Evolutionary conservation across 2,329 filamentous ascomycete species (phyloP).

Genomic region (Neocucurbitaria cava): DNA sequence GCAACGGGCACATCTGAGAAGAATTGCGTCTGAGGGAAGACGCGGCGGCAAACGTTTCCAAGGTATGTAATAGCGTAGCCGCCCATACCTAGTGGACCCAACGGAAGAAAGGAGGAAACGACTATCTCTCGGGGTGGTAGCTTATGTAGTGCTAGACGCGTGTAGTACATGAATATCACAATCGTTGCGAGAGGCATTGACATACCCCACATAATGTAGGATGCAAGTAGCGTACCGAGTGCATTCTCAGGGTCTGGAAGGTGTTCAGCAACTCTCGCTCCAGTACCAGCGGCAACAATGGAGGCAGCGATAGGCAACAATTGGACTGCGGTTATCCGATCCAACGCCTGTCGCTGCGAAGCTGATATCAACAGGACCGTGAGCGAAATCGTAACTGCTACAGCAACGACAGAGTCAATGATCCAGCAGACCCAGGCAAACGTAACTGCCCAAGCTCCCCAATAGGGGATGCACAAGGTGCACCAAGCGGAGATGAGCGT

Average conservation of each 20-base stretch:
- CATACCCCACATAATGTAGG: constrained; percentile 73
- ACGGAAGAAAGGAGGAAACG: constrained; percentile 70
- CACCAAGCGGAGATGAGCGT: constrained; percentile 73
- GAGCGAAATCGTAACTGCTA: constrained; percentile 54
- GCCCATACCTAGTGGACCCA: constrained; percentile 72
- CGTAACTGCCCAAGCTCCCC: constrained; percentile 63
- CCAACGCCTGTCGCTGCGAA: constrained; percentile 36
- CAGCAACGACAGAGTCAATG: constrained; percentile 55
- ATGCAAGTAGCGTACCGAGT: constrained; percentile 67
- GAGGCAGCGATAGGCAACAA: constrained; percentile 71
- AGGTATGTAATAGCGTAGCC: constrained; percentile 66
- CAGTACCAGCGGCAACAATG: constrained; percentile 70
- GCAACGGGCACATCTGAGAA: constrained; percentile 49
- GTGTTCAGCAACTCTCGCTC: constrained; percentile 68
- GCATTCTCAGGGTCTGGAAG: constrained; percentile 63
- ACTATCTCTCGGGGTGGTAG: constrained; percentile 72
- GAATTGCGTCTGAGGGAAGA: constrained; percentile 51
- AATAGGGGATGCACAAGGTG: constrained; percentile 65
- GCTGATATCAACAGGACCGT: constrained; percentile 63
- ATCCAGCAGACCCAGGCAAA: constrained; percentile 60
- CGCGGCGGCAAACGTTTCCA: constrained; percentile 50
- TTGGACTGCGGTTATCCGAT: constrained; percentile 67
- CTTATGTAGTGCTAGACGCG: constrained; percentile 70
- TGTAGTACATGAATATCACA: constrained; percentile 72
- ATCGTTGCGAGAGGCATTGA: constrained; percentile 67